Evolutionary conservation across 306 rosid genomes (phyloP).

Genomic region (Cucumis cinereus): DNA sequence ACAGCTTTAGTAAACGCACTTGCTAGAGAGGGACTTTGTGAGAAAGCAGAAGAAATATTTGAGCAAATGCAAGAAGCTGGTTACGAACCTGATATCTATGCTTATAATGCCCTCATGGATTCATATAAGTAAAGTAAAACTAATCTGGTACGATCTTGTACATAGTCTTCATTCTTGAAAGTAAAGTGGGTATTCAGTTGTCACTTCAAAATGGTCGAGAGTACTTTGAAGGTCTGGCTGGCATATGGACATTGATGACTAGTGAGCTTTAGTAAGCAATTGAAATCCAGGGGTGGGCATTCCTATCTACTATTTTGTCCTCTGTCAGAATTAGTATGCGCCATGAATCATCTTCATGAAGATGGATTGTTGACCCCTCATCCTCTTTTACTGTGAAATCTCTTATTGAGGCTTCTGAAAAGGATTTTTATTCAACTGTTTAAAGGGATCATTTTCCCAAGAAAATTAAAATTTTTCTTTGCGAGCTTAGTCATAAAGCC

Average conservation of each 20-base stretch:
- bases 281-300: not conserved
- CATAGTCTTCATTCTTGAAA: not conserved
- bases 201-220: not conserved
- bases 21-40: conserved; percentile 88
- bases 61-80: conserved; percentile 91
- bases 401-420: too few species aligned
- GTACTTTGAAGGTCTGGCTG: not conserved
- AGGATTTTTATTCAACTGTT: too few species aligned
- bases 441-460: too few species aligned
- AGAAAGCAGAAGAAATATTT: conserved; percentile 89
- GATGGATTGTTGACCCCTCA: too few species aligned
- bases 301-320: too few species aligned
- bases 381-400: too few species aligned
- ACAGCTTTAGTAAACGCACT: conserved; percentile 88
- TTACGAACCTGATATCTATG: conserved; percentile 64
- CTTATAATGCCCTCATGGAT: conserved; percentile 94
- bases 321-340: too few species aligned
- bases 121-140: conserved; percentile 53
- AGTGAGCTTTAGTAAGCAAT: not conserved
- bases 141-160: conserved; percentile 1
- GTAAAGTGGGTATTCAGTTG: not conserved
- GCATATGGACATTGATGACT: not conserved
- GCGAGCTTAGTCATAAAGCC: too few species aligned
- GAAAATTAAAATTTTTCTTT: too few species aligned
- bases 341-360: too few species aligned